A percentile compares a stretch with the other conserved stretches of the same genome.
Evolutionary conservation across 1,284 basidiomycete species (phyloP).

Genomic region (Ceratobasidium sp.): DNA sequence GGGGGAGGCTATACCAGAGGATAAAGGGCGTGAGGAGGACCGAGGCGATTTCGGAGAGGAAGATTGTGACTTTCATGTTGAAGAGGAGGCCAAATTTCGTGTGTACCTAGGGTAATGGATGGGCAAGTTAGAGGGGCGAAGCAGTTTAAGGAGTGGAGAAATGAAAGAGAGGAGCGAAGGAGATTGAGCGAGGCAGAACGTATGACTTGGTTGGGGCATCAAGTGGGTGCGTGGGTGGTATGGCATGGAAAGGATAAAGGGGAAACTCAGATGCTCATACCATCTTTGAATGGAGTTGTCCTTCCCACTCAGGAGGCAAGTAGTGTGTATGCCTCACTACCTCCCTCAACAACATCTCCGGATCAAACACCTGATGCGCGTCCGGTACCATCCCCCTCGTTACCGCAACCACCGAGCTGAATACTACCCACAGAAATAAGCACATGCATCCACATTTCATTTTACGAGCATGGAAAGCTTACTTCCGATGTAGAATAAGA

Average conservation of each 20-base stretch:
- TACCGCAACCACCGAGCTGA: constrained; percentile 88
- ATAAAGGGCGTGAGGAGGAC: constrained; percentile 96
- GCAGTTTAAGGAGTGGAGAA: constrained; percentile 13
- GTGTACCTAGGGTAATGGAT: constrained; percentile 73
- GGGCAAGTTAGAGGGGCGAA: constrained; percentile 36
- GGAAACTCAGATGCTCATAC: too few species aligned
- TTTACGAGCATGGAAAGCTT: background rate
- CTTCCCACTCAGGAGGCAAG: constrained; percentile 93
- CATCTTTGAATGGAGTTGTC: constrained; percentile 88
- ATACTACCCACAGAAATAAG: constrained; percentile 62
- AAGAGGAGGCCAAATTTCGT: constrained; percentile 91
- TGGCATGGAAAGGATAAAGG: too few species aligned
- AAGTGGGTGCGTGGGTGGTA: too few species aligned
- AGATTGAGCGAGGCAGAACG: constrained; percentile 7
- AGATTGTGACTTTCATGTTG: constrained; percentile 88
- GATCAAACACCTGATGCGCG: constrained; percentile 93
- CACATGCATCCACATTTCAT: background rate
- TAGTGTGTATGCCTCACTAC: constrained; percentile 96
- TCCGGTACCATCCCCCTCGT: constrained; percentile 96
- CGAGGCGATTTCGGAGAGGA: constrained; percentile 88
- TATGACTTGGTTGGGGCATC: too few species aligned
- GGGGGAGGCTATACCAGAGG: constrained; percentile 91
- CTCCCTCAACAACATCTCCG: constrained; percentile 90
- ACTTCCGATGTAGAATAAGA: constrained; percentile 88
- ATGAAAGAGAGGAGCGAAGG: background rate